phyloP scores from a whole-genome alignment of 2,329 filamentous ascomycete species.

The Aspergillus ochraceus region DNA sequence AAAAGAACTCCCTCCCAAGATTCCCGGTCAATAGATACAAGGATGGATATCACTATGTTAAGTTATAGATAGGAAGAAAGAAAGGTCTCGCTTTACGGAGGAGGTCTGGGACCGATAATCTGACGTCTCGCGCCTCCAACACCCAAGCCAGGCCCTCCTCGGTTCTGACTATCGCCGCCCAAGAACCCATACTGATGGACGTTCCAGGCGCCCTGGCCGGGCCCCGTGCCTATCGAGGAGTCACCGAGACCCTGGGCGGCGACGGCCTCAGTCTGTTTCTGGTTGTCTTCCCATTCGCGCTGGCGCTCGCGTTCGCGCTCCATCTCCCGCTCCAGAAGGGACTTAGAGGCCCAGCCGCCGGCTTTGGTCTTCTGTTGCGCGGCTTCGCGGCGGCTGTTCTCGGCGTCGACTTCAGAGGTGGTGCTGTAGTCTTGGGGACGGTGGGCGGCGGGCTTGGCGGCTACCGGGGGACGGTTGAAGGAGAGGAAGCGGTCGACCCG shows the following conservation, averaged over 20 bases:
- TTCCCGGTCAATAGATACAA: too few species aligned
- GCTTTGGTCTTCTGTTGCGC: slow-evolving; percentile 60
- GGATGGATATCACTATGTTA: too few species aligned
- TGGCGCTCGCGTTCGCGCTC: slow-evolving; percentile 65
- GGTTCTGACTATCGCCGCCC: slow-evolving; percentile 63
- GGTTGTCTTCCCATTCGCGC: slow-evolving; percentile 63
- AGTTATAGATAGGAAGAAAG: too few species aligned
- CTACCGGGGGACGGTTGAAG: slow-evolving; percentile 53
- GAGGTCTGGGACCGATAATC: slow-evolving; percentile 63
- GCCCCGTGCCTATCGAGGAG: slow-evolving; percentile 49
- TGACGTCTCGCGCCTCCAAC: slow-evolving; percentile 60
- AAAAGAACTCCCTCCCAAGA: too few species aligned
- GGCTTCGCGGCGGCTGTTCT: slow-evolving; percentile 55
- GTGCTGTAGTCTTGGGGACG: slow-evolving; percentile 49
- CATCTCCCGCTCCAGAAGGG: slow-evolving; percentile 66
- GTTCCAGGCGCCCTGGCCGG: slow-evolving; percentile 56
- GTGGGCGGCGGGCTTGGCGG: slow-evolving; percentile 39
- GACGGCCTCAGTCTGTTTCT: slow-evolving; percentile 52
- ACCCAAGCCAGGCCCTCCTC: slow-evolving; percentile 50
- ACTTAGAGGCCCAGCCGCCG: slow-evolving; percentile 62
- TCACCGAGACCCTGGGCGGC: slow-evolving; percentile 42
- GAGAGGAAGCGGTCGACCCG: slow-evolving; percentile 58
- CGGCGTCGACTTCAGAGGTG: slow-evolving; percentile 56
- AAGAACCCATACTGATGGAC: slow-evolving; percentile 65
- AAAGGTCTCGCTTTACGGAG: slow-evolving; percentile 24